These are phyloP conservation scores for Paecilomyces sp. DNA, from an alignment of 2,329 filamentous ascomycete genomes.

Conservation along the genomic window DNA sequence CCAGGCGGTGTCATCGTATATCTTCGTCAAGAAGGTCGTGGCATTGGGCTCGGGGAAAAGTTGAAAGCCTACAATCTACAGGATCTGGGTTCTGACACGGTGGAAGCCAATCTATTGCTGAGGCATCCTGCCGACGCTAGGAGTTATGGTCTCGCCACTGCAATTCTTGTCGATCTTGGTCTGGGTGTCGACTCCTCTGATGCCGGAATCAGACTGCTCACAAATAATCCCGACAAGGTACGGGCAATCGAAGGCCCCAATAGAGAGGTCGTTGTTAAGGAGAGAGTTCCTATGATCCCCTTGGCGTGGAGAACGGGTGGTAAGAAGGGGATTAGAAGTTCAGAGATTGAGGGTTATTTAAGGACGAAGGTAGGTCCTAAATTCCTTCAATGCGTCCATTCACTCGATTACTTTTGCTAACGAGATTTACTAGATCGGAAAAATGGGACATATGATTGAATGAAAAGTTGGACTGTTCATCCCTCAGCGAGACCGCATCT, in stretches of 20 bases:
- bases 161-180: slow-evolving; percentile 83
- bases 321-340: slow-evolving; percentile 72
- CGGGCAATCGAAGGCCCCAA: slow-evolving; percentile 87
- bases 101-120: slow-evolving; percentile 86
- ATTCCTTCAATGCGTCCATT: neutral
- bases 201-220: slow-evolving; percentile 64
- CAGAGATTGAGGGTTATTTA: slow-evolving; percentile 88
- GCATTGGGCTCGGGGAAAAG: slow-evolving; percentile 91
- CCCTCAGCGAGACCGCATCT: neutral
- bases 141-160: slow-evolving; percentile 93
- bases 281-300: slow-evolving; percentile 92
- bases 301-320: slow-evolving; percentile 79
- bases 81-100: slow-evolving; percentile 93
- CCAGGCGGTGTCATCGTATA: slow-evolving; percentile 90
- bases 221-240: slow-evolving; percentile 97
- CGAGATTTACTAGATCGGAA: slow-evolving; percentile 58
- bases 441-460: slow-evolving; percentile 72
- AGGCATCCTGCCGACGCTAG: slow-evolving; percentile 90
- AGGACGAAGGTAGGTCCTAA: slow-evolving; percentile 71
- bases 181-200: slow-evolving; percentile 57
- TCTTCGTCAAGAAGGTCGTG: slow-evolving; percentile 87
- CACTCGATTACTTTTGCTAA: neutral
- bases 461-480: slow-evolving; percentile 7
- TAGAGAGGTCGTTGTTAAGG: slow-evolving; percentile 77
- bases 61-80: slow-evolving; percentile 97